Conservation (phyloP, 331 rosid genomes). For the Dryas integrifolia region DNA sequence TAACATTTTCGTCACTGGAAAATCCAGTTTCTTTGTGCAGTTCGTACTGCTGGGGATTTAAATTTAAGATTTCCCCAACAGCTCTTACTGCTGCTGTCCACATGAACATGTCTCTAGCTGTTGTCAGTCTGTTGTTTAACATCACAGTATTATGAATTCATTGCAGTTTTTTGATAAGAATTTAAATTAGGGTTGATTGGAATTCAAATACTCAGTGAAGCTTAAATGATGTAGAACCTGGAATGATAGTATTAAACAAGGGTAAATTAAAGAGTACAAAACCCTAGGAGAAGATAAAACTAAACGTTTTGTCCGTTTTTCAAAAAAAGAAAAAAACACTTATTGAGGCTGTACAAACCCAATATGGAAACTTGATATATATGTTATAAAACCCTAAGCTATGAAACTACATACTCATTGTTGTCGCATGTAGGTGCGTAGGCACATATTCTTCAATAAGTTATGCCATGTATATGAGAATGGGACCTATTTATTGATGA, state of each 20-base stretch:
- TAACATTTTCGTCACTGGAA: not conserved
- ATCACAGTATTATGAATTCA: not conserved
- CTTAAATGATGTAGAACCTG: not conserved
- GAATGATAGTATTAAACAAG: not conserved
- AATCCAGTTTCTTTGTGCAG: not conserved
- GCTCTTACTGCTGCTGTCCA: not conserved
- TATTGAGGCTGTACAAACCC: not conserved
- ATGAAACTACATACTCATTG: not conserved
- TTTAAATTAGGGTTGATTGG: not conserved
- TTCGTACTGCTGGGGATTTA: not conserved
- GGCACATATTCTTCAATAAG: not conserved
- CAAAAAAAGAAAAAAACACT: too few species aligned
- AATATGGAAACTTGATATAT: not conserved
- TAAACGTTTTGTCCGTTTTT: too few species aligned
- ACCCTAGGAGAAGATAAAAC: too few species aligned
- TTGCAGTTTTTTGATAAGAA: not conserved
- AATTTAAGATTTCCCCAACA: not conserved
- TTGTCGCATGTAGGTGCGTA: not conserved
- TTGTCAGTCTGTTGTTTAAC: conserved; percentile 4
- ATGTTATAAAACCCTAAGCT: too few species aligned
- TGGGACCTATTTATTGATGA: too few species aligned
- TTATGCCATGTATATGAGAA: not conserved
- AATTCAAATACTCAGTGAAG: not conserved
- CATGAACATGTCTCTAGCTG: not conserved
- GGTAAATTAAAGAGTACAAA: not conserved